Percentiles rank a stretch among this genome's conserved stretches.
phyloP scores from a whole-genome alignment of 2,329 filamentous ascomycete species.

The Colletotrichum phormii region DNA sequence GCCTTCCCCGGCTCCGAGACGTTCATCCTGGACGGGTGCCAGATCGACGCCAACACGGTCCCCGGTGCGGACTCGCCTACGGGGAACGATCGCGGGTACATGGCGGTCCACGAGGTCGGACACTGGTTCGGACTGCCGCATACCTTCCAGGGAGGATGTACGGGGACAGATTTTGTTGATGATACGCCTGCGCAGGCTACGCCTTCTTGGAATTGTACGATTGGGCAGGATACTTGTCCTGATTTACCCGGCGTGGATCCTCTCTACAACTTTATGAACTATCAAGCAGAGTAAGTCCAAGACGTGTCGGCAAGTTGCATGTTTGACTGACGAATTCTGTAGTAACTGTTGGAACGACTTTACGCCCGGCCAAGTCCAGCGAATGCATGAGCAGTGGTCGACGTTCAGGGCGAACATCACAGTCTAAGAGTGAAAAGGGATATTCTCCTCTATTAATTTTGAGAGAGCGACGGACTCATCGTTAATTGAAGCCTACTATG shows the following conservation, averaged over 20 bases:
- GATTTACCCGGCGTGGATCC: conserved; percentile 27
- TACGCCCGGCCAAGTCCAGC: conserved; percentile 23
- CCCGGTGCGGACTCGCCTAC: conserved; percentile 28
- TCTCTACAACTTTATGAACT: conserved; percentile 36
- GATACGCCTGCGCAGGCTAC: conserved; percentile 40
- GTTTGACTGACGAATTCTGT: not conserved
- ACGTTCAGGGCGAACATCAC: not conserved
- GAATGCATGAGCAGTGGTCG: conserved; percentile 25
- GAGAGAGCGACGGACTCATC: too few species aligned
- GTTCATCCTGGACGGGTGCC: conserved; percentile 39
- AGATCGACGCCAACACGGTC: conserved; percentile 34
- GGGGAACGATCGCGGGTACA: conserved; percentile 29
- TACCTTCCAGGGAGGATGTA: conserved; percentile 50
- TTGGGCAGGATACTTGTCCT: conserved; percentile 16
- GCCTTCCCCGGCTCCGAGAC: conserved; percentile 4
- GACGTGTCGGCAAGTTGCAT: too few species aligned
- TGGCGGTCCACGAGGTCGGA: conserved; percentile 51
- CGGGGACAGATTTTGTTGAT: conserved; percentile 36
- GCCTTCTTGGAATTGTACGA: conserved; percentile 18
- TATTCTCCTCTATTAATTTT: not conserved
- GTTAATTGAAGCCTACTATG: too few species aligned
- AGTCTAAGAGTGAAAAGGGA: too few species aligned
- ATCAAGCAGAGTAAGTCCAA: conserved; percentile 10
- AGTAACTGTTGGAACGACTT: conserved; percentile 29
- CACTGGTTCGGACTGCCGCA: conserved; percentile 57